Evolutionary conservation across 1,284 basidiomycete species (phyloP), one percentile per base, ranked within the genome.

Genomic region (Boletellus dicymbophilus): DNA sequence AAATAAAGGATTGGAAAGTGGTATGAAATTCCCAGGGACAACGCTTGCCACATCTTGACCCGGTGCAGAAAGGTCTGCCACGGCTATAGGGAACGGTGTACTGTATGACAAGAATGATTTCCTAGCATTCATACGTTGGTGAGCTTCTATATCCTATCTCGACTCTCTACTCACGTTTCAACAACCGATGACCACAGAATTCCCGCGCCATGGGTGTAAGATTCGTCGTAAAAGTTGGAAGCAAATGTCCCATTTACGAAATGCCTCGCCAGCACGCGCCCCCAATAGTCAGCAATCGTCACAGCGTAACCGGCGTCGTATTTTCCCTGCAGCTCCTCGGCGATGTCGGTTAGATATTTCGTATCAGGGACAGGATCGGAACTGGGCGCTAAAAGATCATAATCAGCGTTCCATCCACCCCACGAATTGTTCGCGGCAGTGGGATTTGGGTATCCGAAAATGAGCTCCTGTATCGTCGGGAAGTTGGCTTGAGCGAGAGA

Each of bases 1-100:
- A 25, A 74, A 70, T 73, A 75, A 63, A 3, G 72, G 69, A 45
- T 73, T 74, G 2, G 68, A 71, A 7, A 74, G 53, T 0, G 76
- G 69, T 25, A 69, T 4, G n/a, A 31, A 1, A 15, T 66, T 47
- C 6, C 56, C 62, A 37, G 52, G 3, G 7, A 66, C 39, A 3
- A 48, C 48, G 15, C 58, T 57, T 20, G 56, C 66, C 18, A 41
- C 51, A 40, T 71, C 65, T 40, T 67, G 61, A 48, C 57, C 54
- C 6, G 60, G 51, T n/a, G 58, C 62, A 21, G 36, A 37, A 21
- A 66, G 53, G 44, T 72, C 56, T 1, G 65, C 43, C 7, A 70
- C 53, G 4, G 74, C 53, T 28, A 77, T 68, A 1, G 75, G 75
- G 42, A 78, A 70, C 1, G 76, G 75, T 2, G 66, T 60, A 6